These are phyloP conservation scores for Amphibolis antarctica DNA, from an alignment of 106 monocot species.

Conservation along the genomic window DNA sequence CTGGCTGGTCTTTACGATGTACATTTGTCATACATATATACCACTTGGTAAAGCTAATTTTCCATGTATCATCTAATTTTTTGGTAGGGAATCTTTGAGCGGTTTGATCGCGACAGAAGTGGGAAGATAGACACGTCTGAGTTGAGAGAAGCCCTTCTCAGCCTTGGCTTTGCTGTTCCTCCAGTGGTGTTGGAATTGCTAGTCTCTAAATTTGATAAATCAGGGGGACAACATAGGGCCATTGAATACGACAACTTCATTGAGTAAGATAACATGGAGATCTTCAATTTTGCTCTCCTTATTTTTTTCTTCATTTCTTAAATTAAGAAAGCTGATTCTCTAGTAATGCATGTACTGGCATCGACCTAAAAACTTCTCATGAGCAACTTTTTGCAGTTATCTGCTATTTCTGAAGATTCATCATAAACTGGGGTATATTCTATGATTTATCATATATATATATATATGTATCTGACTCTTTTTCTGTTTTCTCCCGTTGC, in stretches of 20 bases:
- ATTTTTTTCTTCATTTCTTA: background rate
- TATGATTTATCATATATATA: background rate
- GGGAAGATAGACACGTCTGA: slow-evolving; percentile 74
- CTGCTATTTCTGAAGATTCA: too few species aligned
- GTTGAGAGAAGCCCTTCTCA: slow-evolving; percentile 74
- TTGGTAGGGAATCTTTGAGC: slow-evolving; percentile 70
- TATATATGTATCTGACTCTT: slow-evolving; percentile 1
- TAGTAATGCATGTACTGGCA: too few species aligned
- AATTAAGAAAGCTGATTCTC: background rate
- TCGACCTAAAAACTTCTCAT: too few species aligned
- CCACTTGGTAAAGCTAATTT: background rate
- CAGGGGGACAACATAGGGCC: slow-evolving; percentile 54
- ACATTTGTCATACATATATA: too few species aligned
- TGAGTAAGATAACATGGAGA: slow-evolving; percentile 40
- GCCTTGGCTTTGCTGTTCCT: slow-evolving; percentile 76
- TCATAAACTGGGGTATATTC: background rate
- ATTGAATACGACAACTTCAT: slow-evolving; percentile 98
- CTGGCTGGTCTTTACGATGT: background rate
- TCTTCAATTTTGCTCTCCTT: background rate
- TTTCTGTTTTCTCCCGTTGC: background rate
- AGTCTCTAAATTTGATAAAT: slow-evolving; percentile 81
- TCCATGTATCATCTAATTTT: background rate
- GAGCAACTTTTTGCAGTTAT: too few species aligned
- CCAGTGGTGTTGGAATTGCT: slow-evolving; percentile 73
- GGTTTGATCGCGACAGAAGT: slow-evolving; percentile 90